These are phyloP conservation scores for Xylaria palmicola DNA, from an alignment of 495 filamentous ascomycete species.

Conservation along the genomic window DNA sequence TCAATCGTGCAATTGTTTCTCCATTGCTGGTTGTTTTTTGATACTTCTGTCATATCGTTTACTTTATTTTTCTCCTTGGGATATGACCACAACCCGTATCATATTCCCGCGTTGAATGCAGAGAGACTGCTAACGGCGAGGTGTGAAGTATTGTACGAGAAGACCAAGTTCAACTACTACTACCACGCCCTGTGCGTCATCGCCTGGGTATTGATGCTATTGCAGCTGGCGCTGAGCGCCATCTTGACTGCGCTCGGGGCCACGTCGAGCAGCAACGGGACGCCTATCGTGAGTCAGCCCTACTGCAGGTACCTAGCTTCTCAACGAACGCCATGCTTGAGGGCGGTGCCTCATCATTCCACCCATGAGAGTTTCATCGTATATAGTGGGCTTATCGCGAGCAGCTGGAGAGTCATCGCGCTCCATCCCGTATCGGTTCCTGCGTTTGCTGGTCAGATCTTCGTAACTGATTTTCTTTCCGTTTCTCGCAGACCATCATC, in stretches of 20 bases:
- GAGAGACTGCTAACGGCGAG: not conserved
- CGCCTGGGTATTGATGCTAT: conserved; percentile 42
- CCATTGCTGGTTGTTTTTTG: not conserved
- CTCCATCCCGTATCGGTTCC: too few species aligned
- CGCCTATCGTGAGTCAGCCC: conserved; percentile 29
- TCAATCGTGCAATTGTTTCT: too few species aligned
- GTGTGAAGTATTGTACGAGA: conserved; percentile 30
- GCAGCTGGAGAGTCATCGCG: too few species aligned
- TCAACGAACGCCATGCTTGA: too few species aligned
- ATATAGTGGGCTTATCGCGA: too few species aligned
- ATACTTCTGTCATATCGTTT: not conserved
- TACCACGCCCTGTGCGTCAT: conserved; percentile 35
- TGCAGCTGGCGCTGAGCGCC: conserved; percentile 45
- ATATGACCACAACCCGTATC: too few species aligned
- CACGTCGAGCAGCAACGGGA: conserved; percentile 22
- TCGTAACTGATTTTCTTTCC: not conserved
- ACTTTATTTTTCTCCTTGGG: not conserved
- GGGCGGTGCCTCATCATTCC: too few species aligned
- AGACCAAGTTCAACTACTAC: conserved; percentile 37
- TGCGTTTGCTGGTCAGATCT: not conserved
- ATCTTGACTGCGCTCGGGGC: conserved; percentile 46
- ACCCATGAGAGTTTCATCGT: too few species aligned
- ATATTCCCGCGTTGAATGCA: not conserved
- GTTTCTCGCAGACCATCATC: conserved; percentile 34
- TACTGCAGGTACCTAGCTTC: not conserved